Evolutionary conservation across 441 rosid species (phyloP).

Genomic region (Corymbia citriodora): DNA sequence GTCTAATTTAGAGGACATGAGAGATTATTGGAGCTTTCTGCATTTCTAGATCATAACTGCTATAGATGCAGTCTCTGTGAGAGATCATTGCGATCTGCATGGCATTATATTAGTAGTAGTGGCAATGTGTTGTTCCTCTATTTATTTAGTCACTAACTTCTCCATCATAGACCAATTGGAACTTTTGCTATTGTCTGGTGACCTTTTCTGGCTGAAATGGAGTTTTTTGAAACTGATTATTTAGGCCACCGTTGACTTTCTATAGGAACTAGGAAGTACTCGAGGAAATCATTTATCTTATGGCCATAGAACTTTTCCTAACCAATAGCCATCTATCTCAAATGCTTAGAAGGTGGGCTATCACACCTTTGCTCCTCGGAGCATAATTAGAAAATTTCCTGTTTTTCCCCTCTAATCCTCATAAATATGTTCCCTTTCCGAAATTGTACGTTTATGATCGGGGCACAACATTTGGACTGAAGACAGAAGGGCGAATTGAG

Average conservation of each 20-base stretch:
- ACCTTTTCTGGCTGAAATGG: background rate
- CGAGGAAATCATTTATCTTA: background rate
- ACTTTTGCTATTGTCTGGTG: background rate
- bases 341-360: no score
- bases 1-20: no score
- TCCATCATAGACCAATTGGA: background rate
- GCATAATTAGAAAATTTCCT: background rate
- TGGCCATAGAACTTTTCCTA: no score
- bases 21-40: no score
- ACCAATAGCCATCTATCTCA: no score
- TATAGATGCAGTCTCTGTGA: background rate
- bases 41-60: background rate
- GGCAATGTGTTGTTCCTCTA: background rate
- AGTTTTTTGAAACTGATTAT: background rate
- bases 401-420: background rate
- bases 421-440: background rate
- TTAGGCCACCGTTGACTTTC: background rate
- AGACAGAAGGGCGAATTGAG: conserved; percentile 95
- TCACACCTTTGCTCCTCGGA: no score
- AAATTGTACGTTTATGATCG: conserved; percentile 57
- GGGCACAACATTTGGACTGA: conserved; percentile 95
- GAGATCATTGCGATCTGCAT: background rate
- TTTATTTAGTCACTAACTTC: background rate
- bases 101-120: background rate
- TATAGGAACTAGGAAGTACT: background rate